Evolutionary conservation across 345 rosid species (phyloP), one percentile per base, ranked within the genome.

Genomic region (Murraya koenigii): DNA sequence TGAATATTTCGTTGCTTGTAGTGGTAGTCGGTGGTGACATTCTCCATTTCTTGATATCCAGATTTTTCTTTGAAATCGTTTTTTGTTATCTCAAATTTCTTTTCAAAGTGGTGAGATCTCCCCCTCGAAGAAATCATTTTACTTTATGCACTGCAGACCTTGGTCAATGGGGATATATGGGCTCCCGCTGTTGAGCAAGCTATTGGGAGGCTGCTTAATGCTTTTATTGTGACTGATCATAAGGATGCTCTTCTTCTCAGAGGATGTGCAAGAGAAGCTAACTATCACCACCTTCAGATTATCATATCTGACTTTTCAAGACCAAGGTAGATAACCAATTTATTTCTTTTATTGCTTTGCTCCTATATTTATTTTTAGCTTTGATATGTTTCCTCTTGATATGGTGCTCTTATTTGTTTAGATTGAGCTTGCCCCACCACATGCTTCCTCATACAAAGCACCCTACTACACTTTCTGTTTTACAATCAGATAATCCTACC

Each of bases 111-210:
- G 15, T 15, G 20, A 6, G 60, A 22, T 54, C 11, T 52, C 20
- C 7, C 60, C 74, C 41, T 69, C 52, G n/a, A 49, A 49, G 33
- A 10, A 6, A 55, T 17, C 72, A 25, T 49, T 69, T 38, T 52
- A 35, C 39, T 76, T 70, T 60, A 54, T 74, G 36, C 26, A 47
- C 71, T 80, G 83, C 90, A 96, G 99, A 85, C 85, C 72, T 82
- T 95, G 86, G 86, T 88, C 77, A 75, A 88, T 82, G 94, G 91
- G 71, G 93, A 90, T 77, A 82, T 74, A 74, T 96, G 99, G 99
- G 99, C 90, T 83, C 86, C 89, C 76, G 90, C 95, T 71, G 95
- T 88, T 90, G 99, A 96, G 81, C 88, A 86, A 85, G 97, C 99
- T 55, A 69, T 96, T 61, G 98, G 98, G 75, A 94, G 70, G 82